Evolutionary conservation across 495 filamentous ascomycete genomes (phyloP).

Genomic region (Cladorrhinum samala): DNA sequence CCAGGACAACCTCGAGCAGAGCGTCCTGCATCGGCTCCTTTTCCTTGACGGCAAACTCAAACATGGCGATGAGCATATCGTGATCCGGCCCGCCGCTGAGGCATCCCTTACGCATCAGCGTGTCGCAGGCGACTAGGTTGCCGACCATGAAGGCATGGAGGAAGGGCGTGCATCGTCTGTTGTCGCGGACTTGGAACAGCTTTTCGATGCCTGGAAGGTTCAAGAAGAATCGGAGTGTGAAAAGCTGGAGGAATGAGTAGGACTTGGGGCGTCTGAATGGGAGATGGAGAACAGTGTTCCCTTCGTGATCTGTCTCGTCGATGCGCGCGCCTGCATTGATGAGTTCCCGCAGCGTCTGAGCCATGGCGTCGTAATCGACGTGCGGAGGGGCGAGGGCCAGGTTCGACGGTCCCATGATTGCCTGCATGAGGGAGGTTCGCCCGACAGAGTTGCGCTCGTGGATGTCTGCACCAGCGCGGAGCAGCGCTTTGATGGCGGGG

Average conservation of each 20-base stretch:
- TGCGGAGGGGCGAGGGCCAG: conserved; percentile 1
- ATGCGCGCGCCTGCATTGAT: conserved; percentile 17
- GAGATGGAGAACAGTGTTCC: conserved; percentile 21
- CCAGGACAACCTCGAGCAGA: conserved; percentile 13
- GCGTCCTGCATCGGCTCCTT: conserved; percentile 1
- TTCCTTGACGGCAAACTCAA: conserved; percentile 1
- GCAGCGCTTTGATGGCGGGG: conserved; percentile 16
- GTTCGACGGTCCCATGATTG: conserved; percentile 15
- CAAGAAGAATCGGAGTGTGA: conserved; percentile 17
- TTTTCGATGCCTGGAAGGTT: conserved; percentile 10
- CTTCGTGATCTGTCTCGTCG: conserved; percentile 13
- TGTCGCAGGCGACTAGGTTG: conserved; percentile 18
- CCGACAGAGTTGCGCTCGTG: conserved; percentile 15
- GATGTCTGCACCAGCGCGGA: conserved; percentile 15
- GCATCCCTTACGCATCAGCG: conserved; percentile 21
- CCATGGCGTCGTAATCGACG: conserved; percentile 7
- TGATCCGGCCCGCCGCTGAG: neutral
- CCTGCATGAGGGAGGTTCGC: conserved; percentile 13
- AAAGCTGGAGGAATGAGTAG: conserved; percentile 2
- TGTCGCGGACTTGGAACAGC: conserved; percentile 9
- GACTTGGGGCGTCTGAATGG: conserved; percentile 15
- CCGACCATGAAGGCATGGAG: conserved; percentile 6
- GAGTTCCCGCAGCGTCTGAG: conserved; percentile 10
- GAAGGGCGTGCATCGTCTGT: conserved; percentile 11
- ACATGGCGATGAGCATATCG: conserved; percentile 6